These are phyloP conservation scores for Crithidia brevicula DNA, from an alignment of 208 protist genomes.

Conservation along the genomic window DNA sequence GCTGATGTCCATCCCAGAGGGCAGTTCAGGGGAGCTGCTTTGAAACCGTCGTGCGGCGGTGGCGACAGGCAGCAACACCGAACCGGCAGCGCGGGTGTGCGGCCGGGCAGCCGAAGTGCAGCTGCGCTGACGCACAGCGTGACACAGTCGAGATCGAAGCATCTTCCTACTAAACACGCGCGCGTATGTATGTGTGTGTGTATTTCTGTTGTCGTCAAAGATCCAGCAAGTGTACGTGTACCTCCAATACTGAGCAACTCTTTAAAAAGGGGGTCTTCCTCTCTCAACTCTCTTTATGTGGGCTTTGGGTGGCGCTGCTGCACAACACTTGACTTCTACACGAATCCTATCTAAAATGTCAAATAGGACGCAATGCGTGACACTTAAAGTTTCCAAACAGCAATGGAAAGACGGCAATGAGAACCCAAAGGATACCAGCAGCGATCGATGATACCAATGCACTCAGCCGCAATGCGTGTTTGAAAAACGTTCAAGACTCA, in stretches of 20 bases:
- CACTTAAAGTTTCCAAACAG: too few species aligned
- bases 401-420: too few species aligned
- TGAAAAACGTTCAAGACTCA: background rate
- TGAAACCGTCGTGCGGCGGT: constrained; percentile 16
- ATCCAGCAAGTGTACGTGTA: background rate
- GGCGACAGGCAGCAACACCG: background rate
- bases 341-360: too few species aligned
- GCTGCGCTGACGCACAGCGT: background rate
- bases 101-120: background rate
- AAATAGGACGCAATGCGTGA: too few species aligned
- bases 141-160: constrained; percentile 9
- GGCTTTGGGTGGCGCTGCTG: too few species aligned
- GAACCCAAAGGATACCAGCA: too few species aligned
- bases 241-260: background rate
- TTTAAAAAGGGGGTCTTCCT: too few species aligned
- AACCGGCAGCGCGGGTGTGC: background rate
- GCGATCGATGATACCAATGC: too few species aligned
- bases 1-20: background rate
- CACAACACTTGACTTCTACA: too few species aligned
- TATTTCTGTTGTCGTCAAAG: background rate
- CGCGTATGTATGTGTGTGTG: background rate
- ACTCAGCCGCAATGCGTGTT: too few species aligned
- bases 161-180: background rate
- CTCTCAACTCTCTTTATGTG: too few species aligned
- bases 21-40: background rate